Base-by-base conservation (phyloP, 179 eudicot species). In the Silene coronaria region DNA sequence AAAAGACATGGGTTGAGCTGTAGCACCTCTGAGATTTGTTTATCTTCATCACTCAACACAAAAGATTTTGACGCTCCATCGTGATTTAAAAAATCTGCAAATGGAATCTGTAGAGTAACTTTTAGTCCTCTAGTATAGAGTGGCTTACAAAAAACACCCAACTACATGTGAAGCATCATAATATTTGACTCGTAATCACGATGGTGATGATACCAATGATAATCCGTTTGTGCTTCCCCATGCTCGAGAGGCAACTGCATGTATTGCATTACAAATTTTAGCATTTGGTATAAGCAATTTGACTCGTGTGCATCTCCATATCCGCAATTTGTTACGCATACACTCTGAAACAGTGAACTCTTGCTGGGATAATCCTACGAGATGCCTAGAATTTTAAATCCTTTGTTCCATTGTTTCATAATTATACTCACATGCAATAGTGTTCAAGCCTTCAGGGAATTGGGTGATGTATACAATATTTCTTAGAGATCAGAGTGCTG, bases 71-170 rank as follows among this genome's bases (percentile, higher is more conserved):
- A 84, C 70, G 34, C 65, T 46, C 89, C 85, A 79, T 89, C 91
- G 80, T 92, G 97, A 83, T 92, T 92, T 48, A 89, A 75, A 77
- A 90, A 92, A 80, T 92, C 97, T 77, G 96, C 96, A 83, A 92
- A 92, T 61, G 96, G 97, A 82, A 92, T 90, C 91, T 91, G 80
- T 63, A 75, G 71, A 72, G 68, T 60, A 70, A 55, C 36, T 28
- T 28, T 80, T 28, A 78, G 59, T 67, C 61, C 42, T 17, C 38
- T 5, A 13, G 27, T 63, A 63, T n/a, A 26, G 32, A 28, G 32
- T 28, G 3, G 32, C 3, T 28, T 28, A 28, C 32, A 28, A 3
- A 28, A 28, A 28, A 1, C 32, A 28, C 32, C n/a, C n/a, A n/a
- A 28, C 32, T 28, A 28, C 32, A 28, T 28, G 32, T 28, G 32